These are phyloP conservation scores for Citrus reticulata DNA, from an alignment of 345 rosid genomes.

Conservation along the genomic window DNA sequence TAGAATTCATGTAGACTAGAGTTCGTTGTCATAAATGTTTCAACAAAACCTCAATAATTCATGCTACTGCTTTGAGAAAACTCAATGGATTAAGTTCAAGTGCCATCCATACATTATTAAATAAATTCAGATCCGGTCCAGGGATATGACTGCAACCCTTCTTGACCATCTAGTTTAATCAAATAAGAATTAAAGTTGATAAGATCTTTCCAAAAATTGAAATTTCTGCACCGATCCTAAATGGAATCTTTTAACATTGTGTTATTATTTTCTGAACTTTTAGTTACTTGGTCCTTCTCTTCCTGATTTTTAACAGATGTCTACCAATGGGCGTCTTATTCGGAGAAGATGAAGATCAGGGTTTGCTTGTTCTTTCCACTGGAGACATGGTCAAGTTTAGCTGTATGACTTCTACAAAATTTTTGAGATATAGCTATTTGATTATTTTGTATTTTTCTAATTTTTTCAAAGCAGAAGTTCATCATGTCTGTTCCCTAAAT, in stretches of 20 bases:
- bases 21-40: neutral
- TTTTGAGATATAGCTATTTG: neutral
- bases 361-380: constrained; percentile 87
- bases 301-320: constrained; percentile 51
- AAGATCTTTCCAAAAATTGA: neutral
- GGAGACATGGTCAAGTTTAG: constrained; percentile 63
- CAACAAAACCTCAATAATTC: neutral
- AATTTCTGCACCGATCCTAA: constrained; percentile 1
- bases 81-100: neutral
- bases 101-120: neutral
- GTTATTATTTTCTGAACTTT: neutral
- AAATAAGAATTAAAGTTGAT: neutral
- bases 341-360: constrained; percentile 71
- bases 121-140: neutral
- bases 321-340: constrained; percentile 79
- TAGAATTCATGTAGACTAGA: neutral
- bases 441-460: neutral
- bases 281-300: constrained; percentile 5
- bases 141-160: neutral
- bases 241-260: neutral
- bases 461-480: neutral
- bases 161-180: neutral
- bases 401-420: constrained; percentile 40
- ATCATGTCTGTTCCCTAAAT: neutral
- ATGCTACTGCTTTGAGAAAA: neutral